A percentile compares a stretch with the other conserved stretches of the same genome.
Evolutionary conservation across 768 basidiomycete genomes (phyloP).

Genomic region (Russula ochroleuca): DNA sequence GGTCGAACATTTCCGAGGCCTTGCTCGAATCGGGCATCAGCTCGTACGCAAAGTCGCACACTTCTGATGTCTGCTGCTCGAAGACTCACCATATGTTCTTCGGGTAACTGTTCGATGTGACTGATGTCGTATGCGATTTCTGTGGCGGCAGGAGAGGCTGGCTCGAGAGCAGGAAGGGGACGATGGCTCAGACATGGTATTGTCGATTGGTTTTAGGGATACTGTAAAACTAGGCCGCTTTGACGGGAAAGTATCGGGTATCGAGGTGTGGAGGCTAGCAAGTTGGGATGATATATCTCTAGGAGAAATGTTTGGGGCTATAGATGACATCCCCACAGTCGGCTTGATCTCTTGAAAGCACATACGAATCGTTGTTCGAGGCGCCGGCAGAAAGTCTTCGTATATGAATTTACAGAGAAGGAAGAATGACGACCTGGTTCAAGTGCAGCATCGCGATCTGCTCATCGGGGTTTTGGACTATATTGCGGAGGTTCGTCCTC

Average conservation of each 20-base stretch:
- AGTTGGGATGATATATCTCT: not conserved
- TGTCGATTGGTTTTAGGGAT: constrained; percentile 1
- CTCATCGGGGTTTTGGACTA: too few species aligned
- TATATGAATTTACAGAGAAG: too few species aligned
- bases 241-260: not conserved
- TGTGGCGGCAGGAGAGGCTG: constrained; percentile 32
- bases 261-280: too few species aligned
- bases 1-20: constrained; percentile 30
- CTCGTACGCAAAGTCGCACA: constrained; percentile 35
- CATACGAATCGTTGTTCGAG: too few species aligned
- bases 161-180: not conserved
- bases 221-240: not conserved
- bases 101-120: constrained; percentile 13
- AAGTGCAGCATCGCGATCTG: too few species aligned
- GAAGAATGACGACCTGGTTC: too few species aligned
- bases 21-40: constrained; percentile 11
- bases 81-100: constrained; percentile 15
- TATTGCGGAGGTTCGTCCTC: too few species aligned
- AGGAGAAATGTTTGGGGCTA: not conserved
- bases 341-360: not conserved
- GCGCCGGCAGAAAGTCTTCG: too few species aligned
- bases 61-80: constrained; percentile 33
- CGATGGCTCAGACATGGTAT: not conserved
- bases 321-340: not conserved
- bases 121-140: constrained; percentile 30